Conservation (phyloP, 1,284 basidiomycete species). For the Papiliotrema terrestris region DNA sequence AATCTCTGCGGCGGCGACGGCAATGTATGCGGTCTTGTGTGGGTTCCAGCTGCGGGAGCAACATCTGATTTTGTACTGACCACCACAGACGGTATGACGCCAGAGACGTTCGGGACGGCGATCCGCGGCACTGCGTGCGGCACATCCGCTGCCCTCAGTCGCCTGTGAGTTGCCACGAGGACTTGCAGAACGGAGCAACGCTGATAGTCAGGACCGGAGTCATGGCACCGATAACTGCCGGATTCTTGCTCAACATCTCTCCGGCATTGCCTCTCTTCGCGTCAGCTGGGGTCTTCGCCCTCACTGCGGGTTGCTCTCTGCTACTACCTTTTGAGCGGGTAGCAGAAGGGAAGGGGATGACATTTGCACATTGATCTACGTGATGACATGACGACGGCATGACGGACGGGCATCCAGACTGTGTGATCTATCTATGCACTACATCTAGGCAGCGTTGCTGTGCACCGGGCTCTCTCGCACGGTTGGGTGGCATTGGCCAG, state of each 20-base stretch:
- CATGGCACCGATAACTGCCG: constrained; percentile 81
- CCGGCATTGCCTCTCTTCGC: constrained; percentile 74
- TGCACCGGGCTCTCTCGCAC: no score
- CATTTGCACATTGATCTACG: constrained; percentile 3
- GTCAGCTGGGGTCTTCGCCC: constrained; percentile 65
- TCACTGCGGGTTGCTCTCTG: constrained; percentile 66
- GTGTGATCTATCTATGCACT: no score
- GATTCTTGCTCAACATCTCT: constrained; percentile 68
- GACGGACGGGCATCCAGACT: no score
- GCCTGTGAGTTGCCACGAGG: constrained; percentile 61
- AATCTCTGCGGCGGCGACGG: constrained; percentile 75
- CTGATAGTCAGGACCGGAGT: constrained; percentile 70
- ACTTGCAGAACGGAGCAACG: background rate
- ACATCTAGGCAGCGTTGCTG: no score
- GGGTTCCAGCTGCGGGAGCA: no score
- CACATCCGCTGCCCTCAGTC: constrained; percentile 80
- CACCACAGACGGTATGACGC: constrained; percentile 66
- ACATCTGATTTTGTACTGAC: no score
- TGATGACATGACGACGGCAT: no score
- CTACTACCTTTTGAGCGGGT: constrained; percentile 53
- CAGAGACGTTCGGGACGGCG: constrained; percentile 77
- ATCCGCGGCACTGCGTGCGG: constrained; percentile 89
- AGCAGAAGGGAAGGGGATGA: constrained; percentile 12
- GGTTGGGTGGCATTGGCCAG: no score
- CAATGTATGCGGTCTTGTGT: constrained; percentile 89